Base-by-base conservation (phyloP, 2,329 filamentous ascomycete genomes). In the Trichoderma oligosporum region DNA sequence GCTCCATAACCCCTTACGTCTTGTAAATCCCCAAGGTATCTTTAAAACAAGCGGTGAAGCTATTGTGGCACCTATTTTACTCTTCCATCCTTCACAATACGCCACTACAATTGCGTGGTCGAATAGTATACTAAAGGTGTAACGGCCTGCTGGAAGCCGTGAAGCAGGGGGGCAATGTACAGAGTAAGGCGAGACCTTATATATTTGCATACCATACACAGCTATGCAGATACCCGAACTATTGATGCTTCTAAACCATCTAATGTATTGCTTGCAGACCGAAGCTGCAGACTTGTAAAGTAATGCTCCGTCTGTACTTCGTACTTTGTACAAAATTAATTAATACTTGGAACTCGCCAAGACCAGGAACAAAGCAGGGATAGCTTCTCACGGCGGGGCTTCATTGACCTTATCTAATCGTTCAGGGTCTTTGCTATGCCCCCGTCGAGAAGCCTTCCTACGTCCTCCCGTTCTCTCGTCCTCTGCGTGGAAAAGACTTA, bases 351-450 rank as follows among this genome's bases (percentile, higher is more conserved):
- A 3, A 27, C 0, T 25, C 25, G 16, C 16, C 52, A 38, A 22
- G 31, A 1, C 20, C 1, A 16, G 24, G 24, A 9, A 39, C 22
- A 31, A 16, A 11, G 7, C 1, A 29, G 31, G 22, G 20, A 44
- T 35, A 9, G 2, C 12, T 22, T n/a, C 2, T 27, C 14, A 11
- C 8, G 11, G 16, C 14, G 16, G 48, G 27, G 18, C 8, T 33
- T 42, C 14, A 7, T 12, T 11, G 18, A 24, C 22, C 31, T 46
- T 55, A 55, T 46, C n/a, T 55, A 46, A 55, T 55, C 41, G 7
- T 12, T 55, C 52, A 55, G 52, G 41, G 52, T 55, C 9, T 55
- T 39, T 24, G 41, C 22, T 22, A 55, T 55, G 51, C 52, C 52
- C 52, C 11, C 24, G 31, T 16, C 27, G 22, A 22, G 22, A 20